A percentile compares a stretch with the other conserved stretches of the same genome.
These are phyloP conservation scores for Eimeria acervulina DNA, from an alignment of 169 alveolate species.

Conservation along the genomic window DNA sequence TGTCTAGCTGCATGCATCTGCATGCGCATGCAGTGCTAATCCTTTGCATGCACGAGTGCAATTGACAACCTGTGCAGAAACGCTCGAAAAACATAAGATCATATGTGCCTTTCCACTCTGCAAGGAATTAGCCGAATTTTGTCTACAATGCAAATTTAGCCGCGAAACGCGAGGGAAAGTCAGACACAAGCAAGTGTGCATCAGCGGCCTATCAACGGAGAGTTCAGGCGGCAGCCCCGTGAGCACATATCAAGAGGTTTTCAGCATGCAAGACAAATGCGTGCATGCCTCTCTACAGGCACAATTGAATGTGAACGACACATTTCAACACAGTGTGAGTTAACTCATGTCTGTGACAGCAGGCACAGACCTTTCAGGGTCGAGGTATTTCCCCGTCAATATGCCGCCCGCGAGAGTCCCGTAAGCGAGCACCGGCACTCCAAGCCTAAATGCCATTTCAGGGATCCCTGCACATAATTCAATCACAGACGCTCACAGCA, in stretches of 20 bases:
- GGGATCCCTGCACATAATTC: constrained; percentile 85
- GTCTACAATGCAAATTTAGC: too few species aligned
- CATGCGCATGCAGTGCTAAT: background rate
- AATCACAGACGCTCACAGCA: background rate
- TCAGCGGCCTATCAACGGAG: background rate
- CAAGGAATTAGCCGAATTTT: too few species aligned
- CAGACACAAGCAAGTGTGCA: background rate
- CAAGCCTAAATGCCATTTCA: constrained; percentile 87
- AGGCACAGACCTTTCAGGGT: constrained; percentile 89
- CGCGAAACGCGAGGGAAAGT: too few species aligned
- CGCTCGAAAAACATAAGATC: background rate
- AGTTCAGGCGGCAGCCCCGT: background rate
- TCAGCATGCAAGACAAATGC: background rate
- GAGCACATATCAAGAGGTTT: background rate
- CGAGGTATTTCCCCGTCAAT: constrained; percentile 92
- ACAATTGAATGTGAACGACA: background rate
- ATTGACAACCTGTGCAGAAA: background rate
- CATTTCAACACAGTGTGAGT: background rate
- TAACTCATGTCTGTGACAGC: background rate
- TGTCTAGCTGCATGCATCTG: background rate
- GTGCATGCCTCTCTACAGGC: background rate
- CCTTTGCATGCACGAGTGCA: background rate
- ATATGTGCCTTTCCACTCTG: too few species aligned
- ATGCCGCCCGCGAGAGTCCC: constrained; percentile 93
- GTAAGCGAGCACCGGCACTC: constrained; percentile 91